Base-by-base conservation (phyloP, 2,329 filamentous ascomycete genomes). In the Cercospora zeina region DNA sequence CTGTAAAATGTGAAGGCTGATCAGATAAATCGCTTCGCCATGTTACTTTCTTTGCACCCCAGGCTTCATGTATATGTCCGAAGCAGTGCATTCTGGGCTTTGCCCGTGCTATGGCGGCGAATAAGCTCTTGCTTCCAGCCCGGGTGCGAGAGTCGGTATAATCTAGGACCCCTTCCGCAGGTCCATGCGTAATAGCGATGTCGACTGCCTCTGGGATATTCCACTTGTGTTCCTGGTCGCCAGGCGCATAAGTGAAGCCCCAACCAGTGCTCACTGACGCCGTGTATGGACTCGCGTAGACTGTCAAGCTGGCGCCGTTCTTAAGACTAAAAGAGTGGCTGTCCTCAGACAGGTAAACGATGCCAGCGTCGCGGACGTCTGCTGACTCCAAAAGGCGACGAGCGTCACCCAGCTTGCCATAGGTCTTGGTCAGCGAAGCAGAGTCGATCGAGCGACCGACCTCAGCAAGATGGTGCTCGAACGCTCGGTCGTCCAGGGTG, bases 171-270 rank as follows among this genome's bases (percentile, higher is more conserved):
- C 76, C 77, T 21, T 74, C 70, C 0, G 85, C 84, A 2, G 85
- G 85, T 0, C 85, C 85, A 68, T 88, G 86, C 0, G 85, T 87
- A 68, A 87, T 78, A 65, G 87, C 76, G 7, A 88, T 77, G 69
- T 87, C 85, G 21, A 85, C 70, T 16, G 67, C 61, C 30, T 73
- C 74, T 8, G 68, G 68, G 60, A 68, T 5, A 42, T 63, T 11
- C 74, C 69, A 4, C 68, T 42, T 1, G 75, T 73, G 77, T 66
- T 87, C 84, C 58, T 81, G 69, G 0, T 73, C 68, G 10, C 19
- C 42, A 9, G 42, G 24, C 5, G 33, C 50, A 67, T 87, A 87
- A 2, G 79, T 78, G 68, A 87, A 87, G 2, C 81, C 85, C 70
- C 66, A 68, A 6, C 62, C 80, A 14, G 30, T 45, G 84, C 63